These are phyloP conservation scores for Beauveria varroae DNA, from an alignment of 2,329 filamentous ascomycete genomes.

Conservation along the genomic window DNA sequence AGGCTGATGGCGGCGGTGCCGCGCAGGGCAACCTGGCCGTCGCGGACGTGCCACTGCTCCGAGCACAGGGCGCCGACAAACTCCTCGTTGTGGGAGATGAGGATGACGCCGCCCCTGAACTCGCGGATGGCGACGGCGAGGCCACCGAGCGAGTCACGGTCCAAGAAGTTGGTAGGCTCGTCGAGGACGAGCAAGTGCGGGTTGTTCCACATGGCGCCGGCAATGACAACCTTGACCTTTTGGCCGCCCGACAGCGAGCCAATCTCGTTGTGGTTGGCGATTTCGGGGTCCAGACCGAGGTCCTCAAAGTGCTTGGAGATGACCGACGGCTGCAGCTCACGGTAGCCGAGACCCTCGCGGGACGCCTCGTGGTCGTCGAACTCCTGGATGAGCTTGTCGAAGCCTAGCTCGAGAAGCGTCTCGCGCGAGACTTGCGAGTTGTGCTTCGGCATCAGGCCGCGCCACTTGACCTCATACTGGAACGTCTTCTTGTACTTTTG, in stretches of 20 bases:
- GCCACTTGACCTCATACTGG: conserved; percentile 98
- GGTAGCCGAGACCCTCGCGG: conserved; percentile 96
- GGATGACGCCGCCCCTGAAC: conserved; percentile 96
- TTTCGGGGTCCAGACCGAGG: conserved; percentile 90
- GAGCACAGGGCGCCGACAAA: conserved; percentile 93
- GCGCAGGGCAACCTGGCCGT: conserved; percentile 80
- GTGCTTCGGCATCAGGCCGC: conserved; percentile 78
- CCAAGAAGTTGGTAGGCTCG: conserved; percentile 98
- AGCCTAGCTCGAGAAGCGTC: conserved; percentile 78
- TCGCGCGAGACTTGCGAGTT: conserved; percentile 92
- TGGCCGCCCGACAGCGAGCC: conserved; percentile 92
- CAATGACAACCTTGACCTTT: conserved; percentile 98
- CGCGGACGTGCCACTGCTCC: conserved; percentile 92
- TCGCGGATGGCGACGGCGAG: conserved; percentile 96
- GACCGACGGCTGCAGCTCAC: conserved; percentile 82
- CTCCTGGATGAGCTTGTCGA: conserved; percentile 90
- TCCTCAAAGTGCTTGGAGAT: conserved; percentile 99
- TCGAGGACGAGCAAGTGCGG: conserved; percentile 94
- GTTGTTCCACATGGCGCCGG: conserved; percentile 97
- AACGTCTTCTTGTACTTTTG: conserved; percentile 99
- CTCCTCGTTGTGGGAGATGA: conserved; percentile 99
- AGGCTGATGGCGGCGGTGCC: conserved; percentile 65
- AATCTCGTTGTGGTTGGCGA: conserved; percentile 98
- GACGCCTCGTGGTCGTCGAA: conserved; percentile 98
- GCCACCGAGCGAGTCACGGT: conserved; percentile 93